Evolutionary conservation across 2,329 filamentous ascomycete species (phyloP), one percentile per base, ranked within the genome.

Genomic region (Cladosporium cucumerinum): DNA sequence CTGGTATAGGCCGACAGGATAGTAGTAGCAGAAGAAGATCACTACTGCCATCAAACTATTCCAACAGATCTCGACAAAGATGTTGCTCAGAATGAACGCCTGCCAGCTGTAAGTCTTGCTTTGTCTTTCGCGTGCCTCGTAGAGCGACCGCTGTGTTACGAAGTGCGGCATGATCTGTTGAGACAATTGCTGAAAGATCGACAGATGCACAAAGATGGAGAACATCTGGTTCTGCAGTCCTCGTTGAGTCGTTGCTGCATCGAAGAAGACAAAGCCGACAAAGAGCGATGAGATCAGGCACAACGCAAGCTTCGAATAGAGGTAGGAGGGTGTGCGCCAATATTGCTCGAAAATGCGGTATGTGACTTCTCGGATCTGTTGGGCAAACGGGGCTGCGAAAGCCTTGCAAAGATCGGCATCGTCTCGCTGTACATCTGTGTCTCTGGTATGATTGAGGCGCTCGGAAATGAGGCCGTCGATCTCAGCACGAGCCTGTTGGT

Each of bases 161-260:
- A 96, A 96, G 71, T 92, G 89, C 0, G 92, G 92, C 90, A 95
- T 93, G 46, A 89, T 90, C 72, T 93, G 90, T 74, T 93, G 88
- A 3, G 89, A 85, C 34, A 93, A 82, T 72, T 91, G 88, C 67
- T 90, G 89, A 74, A 96, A 96, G 73, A 96, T 87, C 49, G 89
- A 94, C 72, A 83, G 81, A 60, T 94, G 79, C 84, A 94, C 90
- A 83, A 96, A 96, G 69, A 95, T 89, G 74, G 87, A 85, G 75
- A 96, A 96, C 82, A 94, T 88, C 71, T 93, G 90, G 79, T 95
- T 93, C 77, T 94, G 90, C 14, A 96, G 82, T 61, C 92, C 92
- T 73, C 93, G 90, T 48, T 89, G 85, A 11, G 86, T 87, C 78
- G 88, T 88, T 32, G 87, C 85, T 0, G 90, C 87, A 46, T 86